phyloP scores from a whole-genome alignment of 1,284 basidiomycete genomes.

The Meira miltonrushii region DNA sequence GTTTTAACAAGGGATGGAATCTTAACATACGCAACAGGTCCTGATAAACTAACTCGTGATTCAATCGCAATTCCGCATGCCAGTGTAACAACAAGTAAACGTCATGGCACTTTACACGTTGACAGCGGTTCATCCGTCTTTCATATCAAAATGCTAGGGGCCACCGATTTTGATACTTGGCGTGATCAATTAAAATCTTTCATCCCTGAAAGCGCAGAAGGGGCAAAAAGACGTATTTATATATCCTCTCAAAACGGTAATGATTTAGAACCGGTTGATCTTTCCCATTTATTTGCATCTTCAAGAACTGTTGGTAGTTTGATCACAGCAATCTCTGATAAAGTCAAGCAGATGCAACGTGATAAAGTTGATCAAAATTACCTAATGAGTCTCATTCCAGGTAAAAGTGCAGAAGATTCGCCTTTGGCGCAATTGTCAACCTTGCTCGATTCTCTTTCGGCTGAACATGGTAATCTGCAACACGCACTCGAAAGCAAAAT shows the following conservation, averaged over 20 bases:
- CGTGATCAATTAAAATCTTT: constrained; percentile 39
- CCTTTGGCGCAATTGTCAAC: constrained; percentile 23
- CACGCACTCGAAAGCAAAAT: constrained; percentile 32
- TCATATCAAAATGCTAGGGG: constrained; percentile 46
- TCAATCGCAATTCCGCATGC: constrained; percentile 49
- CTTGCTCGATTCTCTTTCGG: constrained; percentile 25
- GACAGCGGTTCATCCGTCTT: constrained; percentile 48
- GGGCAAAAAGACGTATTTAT: constrained; percentile 25
- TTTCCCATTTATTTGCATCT: constrained; percentile 29
- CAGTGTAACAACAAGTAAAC: constrained; percentile 42
- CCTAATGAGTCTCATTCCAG: background rate
- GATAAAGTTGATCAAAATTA: constrained; percentile 6
- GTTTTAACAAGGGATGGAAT: constrained; percentile 43
- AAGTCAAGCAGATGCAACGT: constrained; percentile 6
- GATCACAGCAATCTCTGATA: constrained; percentile 22
- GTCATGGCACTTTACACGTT: constrained; percentile 49
- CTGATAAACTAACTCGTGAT: constrained; percentile 44
- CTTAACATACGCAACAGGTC: constrained; percentile 41
- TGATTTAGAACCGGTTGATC: constrained; percentile 34
- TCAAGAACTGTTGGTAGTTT: constrained; percentile 32
- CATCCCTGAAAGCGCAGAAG: constrained; percentile 32
- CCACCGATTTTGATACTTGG: constrained; percentile 46
- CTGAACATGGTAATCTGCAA: constrained; percentile 38
- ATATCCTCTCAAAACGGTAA: constrained; percentile 26
- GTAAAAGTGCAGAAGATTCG: constrained; percentile 12